phyloP scores from a whole-genome alignment of 257 asterid genomes.

The Vinca minor region DNA sequence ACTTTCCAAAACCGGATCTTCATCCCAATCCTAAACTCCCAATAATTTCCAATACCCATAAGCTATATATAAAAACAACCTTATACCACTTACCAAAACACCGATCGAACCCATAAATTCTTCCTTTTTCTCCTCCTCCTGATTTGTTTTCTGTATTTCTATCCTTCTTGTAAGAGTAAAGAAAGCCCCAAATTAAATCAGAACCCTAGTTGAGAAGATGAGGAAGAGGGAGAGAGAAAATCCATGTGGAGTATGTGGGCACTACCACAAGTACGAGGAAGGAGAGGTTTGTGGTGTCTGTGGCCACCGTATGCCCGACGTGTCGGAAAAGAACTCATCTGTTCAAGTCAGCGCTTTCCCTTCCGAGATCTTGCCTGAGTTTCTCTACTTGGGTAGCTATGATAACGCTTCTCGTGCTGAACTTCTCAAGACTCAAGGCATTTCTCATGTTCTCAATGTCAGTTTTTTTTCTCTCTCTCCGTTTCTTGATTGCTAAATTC shows the following conservation, averaged over 20 bases:
- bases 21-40: no score
- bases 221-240: constrained; percentile 89
- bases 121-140: neutral
- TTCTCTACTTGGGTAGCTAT: constrained; percentile 83
- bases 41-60: no score
- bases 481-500: neutral
- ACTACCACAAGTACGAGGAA: constrained; percentile 91
- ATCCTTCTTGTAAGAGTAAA: neutral
- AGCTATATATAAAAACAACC: no score
- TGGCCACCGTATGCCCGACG: constrained; percentile 74
- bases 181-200: neutral
- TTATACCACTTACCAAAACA: no score
- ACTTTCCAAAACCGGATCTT: no score
- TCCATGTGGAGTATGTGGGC: constrained; percentile 87
- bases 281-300: constrained; percentile 86
- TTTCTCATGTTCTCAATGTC: constrained; percentile 83
- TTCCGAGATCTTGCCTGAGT: constrained; percentile 92
- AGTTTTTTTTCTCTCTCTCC: constrained; percentile 13
- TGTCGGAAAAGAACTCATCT: constrained; percentile 34
- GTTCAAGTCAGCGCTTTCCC: constrained; percentile 80
- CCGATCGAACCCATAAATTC: no score
- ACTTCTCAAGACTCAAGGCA: constrained; percentile 89
- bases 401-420: constrained; percentile 93
- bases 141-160: neutral
- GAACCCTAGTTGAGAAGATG: constrained; percentile 26